Evolutionary conservation across 176 grass and related monocot species (phyloP).

Genomic region (Avena sativa): DNA sequence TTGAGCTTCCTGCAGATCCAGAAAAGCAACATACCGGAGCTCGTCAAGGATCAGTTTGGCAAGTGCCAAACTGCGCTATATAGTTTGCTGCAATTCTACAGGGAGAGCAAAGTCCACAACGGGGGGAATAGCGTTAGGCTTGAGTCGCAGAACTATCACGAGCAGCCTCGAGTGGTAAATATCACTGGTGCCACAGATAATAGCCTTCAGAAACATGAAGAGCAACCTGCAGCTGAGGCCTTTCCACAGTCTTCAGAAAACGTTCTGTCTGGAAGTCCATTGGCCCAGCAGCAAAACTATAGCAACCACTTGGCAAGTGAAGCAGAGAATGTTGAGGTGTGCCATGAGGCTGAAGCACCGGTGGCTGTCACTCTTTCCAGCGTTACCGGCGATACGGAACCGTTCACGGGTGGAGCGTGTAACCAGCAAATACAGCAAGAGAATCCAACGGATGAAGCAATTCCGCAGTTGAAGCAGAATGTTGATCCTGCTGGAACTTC

Average conservation of each 20-base stretch:
- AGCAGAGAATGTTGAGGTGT: not conserved
- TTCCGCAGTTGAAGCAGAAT: not conserved
- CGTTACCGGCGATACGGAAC: not conserved
- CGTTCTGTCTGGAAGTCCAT: not conserved
- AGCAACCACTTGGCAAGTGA: not conserved
- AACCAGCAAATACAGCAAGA: not conserved
- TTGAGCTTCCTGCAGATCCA: conserved; percentile 29
- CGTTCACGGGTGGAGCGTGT: not conserved
- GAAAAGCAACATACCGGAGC: conserved; percentile 23
- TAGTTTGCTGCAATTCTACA: not conserved
- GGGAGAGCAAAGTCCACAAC: not conserved
- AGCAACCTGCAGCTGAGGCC: conserved; percentile 1
- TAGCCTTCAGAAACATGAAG: not conserved
- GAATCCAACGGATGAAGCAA: not conserved
- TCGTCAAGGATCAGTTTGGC: not conserved
- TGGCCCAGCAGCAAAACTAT: not conserved
- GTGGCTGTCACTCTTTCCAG: not conserved
- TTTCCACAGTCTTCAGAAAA: not conserved
- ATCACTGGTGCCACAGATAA: not conserved
- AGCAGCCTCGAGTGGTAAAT: not conserved
- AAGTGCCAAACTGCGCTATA: not conserved
- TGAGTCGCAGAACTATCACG: not conserved
- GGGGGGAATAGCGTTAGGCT: not conserved
- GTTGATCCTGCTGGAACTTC: not conserved
- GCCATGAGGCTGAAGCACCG: not conserved